Evolutionary conservation across 305 asterid species (phyloP).

Genomic region (Andrographis paniculata): DNA sequence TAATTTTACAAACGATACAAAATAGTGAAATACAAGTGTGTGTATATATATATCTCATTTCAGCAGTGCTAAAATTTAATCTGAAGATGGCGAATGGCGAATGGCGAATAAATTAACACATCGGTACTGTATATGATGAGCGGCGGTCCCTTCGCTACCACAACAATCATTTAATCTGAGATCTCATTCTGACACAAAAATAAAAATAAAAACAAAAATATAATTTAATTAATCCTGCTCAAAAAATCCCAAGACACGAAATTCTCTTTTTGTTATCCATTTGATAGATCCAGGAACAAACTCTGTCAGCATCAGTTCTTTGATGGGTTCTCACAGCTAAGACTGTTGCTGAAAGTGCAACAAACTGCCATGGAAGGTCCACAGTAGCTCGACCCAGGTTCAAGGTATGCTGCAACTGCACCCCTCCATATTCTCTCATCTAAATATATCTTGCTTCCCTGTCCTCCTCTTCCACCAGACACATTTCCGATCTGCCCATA

Average conservation of each 20-base stretch:
- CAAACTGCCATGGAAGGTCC: conserved; percentile 62
- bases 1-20: no score
- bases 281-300: conserved; percentile 73
- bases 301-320: conserved; percentile 82
- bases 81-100: no score
- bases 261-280: conserved; percentile 13
- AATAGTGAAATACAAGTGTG: no score
- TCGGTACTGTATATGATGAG: no score
- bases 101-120: no score
- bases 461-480: conserved; percentile 43
- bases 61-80: no score
- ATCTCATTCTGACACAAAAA: conserved; percentile 71
- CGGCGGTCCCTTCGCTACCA: no score
- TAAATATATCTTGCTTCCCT: conserved; percentile 31
- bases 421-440: conserved; percentile 51
- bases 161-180: conserved; percentile 28
- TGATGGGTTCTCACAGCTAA: conserved; percentile 66
- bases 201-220: conserved; percentile 13
- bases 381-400: conserved; percentile 36
- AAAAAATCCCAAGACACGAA: conserved; percentile 39
- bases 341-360: conserved; percentile 51
- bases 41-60: no score
- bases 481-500: conserved; percentile 49
- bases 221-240: conserved; percentile 20
- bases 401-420: conserved; percentile 53